Conservation (phyloP, 1,284 basidiomycete species). For the Cystobasidiaceae sp. region DNA sequence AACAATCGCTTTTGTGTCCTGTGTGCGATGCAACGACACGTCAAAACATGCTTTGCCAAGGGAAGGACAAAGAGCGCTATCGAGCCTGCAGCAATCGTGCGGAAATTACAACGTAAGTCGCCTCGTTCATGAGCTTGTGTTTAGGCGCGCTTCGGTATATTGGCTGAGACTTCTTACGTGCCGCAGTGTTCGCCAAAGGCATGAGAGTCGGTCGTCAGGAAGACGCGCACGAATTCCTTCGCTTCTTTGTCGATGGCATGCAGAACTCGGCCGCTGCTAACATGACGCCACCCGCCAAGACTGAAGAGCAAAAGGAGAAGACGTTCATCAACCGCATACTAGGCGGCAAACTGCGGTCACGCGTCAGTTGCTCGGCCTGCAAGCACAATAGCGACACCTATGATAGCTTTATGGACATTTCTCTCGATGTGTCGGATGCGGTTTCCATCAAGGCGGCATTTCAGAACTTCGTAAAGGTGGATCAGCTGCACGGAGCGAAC, state of each 20-base stretch:
- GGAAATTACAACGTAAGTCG: conserved; percentile 37
- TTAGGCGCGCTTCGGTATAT: too few species aligned
- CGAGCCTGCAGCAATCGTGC: conserved; percentile 34
- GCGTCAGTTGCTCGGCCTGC: conserved; percentile 84
- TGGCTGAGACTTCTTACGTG: background rate
- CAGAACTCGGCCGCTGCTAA: conserved; percentile 32
- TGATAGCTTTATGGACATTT: conserved; percentile 89
- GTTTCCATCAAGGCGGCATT: conserved; percentile 68
- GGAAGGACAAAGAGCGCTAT: conserved; percentile 15
- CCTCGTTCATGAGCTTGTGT: background rate
- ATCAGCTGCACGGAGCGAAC: conserved; percentile 79
- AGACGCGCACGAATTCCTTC: conserved; percentile 95
- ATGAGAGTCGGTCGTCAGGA: conserved; percentile 89
- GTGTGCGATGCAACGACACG: conserved; percentile 60
- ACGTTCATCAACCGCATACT: conserved; percentile 94
- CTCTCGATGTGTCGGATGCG: conserved; percentile 71
- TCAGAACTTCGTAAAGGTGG: conserved; percentile 73
- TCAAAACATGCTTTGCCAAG: conserved; percentile 52
- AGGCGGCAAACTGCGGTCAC: conserved; percentile 83
- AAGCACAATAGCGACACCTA: conserved; percentile 90
- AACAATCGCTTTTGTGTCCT: conserved; percentile 64
- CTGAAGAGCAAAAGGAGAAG: conserved; percentile 54
- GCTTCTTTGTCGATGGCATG: conserved; percentile 77
- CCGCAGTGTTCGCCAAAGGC: conserved; percentile 78
- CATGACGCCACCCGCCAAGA: conserved; percentile 2